Evolutionary conservation across 1,139 yeast genomes (phyloP).

Genomic region (Zygosaccharomyces sapae): DNA sequence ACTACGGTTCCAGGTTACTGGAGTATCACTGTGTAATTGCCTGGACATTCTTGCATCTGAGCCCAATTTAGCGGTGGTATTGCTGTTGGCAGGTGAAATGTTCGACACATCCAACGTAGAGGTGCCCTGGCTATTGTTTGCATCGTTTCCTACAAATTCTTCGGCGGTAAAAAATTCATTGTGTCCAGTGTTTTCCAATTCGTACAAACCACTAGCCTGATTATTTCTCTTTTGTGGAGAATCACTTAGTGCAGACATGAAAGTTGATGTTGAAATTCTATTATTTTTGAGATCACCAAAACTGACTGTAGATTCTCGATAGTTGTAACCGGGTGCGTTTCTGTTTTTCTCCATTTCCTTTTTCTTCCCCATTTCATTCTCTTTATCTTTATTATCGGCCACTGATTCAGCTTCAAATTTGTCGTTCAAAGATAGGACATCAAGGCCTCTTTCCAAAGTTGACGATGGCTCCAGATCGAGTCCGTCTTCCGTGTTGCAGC

Average conservation of each 20-base stretch:
- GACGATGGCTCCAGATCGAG: constrained; percentile 24
- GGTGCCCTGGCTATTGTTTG: constrained; percentile 2
- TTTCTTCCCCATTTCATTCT: neutral
- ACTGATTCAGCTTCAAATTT: neutral
- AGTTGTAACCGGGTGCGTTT: neutral
- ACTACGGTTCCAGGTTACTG: neutral
- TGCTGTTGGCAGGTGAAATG: neutral
- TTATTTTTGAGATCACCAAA: constrained; percentile 13
- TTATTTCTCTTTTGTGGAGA: constrained; percentile 22
- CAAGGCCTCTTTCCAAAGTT: constrained; percentile 22
- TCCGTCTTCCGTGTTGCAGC: constrained; percentile 10
- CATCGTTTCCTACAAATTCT: constrained; percentile 19
- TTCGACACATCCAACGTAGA: neutral
- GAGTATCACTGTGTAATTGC: neutral
- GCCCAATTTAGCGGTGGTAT: neutral
- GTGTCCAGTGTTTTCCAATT: constrained; percentile 26
- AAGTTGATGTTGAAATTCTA: constrained; percentile 22
- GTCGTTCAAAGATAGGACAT: constrained; percentile 14
- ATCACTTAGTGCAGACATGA: constrained; percentile 26
- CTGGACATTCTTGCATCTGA: neutral
- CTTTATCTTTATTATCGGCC: neutral
- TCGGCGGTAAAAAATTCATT: constrained; percentile 29
- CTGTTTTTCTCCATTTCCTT: neutral
- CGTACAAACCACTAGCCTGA: constrained; percentile 20
- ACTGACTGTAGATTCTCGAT: neutral